Evolutionary conservation across 345 rosid genomes (phyloP).

Genomic region (Syzygium aromaticum): DNA sequence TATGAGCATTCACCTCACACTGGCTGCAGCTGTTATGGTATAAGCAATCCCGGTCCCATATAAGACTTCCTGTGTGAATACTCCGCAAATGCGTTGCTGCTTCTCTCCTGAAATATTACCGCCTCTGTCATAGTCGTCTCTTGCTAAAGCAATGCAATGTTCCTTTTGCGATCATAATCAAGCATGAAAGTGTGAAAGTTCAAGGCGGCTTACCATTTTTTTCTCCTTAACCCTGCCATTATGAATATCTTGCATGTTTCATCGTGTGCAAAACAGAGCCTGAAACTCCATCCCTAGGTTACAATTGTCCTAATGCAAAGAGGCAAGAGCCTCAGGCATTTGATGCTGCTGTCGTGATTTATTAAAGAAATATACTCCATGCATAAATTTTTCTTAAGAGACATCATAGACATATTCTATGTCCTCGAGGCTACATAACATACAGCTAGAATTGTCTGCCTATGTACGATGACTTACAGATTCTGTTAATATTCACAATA

Average conservation of each 20-base stretch:
- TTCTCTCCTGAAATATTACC: conserved; percentile 22
- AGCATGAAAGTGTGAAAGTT: neutral
- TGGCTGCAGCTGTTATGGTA: conserved; percentile 34
- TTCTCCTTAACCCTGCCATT: neutral
- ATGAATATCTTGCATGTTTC: neutral
- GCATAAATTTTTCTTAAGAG: neutral
- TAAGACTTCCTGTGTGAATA: conserved; percentile 24
- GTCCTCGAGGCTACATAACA: neutral
- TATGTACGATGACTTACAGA: neutral
- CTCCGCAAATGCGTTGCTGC: conserved; percentile 19
- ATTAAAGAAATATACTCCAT: neutral
- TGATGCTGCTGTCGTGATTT: neutral
- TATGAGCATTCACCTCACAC: conserved; percentile 27
- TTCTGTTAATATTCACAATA: neutral
- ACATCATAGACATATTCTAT: neutral
- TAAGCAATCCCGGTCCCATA: conserved; percentile 35
- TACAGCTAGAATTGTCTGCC: neutral
- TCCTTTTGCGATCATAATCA: neutral
- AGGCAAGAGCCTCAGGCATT: neutral
- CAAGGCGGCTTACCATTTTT: neutral
- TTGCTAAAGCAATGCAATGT: neutral
- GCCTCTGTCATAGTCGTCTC: neutral
- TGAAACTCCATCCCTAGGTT: neutral
- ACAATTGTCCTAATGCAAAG: neutral
- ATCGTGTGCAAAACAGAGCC: neutral